Conservation (phyloP, 495 filamentous ascomycete genomes). For the Beverwykella pulmonaria region DNA sequence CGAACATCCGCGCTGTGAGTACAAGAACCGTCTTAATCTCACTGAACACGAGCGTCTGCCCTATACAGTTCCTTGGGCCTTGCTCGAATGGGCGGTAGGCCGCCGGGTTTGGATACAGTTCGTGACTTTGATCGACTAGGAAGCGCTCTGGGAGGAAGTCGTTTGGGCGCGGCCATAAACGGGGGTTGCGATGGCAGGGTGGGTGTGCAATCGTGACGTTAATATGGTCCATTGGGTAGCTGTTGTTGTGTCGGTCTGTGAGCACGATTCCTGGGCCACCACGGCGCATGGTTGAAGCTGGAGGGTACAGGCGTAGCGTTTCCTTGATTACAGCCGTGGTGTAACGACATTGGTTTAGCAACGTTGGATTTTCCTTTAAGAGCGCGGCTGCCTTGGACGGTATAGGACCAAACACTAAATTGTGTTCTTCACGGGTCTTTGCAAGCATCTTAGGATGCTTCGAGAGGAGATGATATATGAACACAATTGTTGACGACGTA, state of each 20-base stretch:
- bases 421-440: conserved; percentile 16
- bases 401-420: conserved; percentile 8
- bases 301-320: conserved; percentile 24
- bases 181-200: conserved; percentile 23
- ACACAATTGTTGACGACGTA: conserved; percentile 48
- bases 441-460: conserved; percentile 45
- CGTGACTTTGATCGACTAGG: conserved; percentile 14
- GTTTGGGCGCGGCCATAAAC: not conserved
- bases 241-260: conserved; percentile 29
- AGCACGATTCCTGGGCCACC: conserved; percentile 27
- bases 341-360: conserved; percentile 27
- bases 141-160: conserved; percentile 32
- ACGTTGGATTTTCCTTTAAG: conserved; percentile 16
- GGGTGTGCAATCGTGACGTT: conserved; percentile 28
- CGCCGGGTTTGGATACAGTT: conserved; percentile 14
- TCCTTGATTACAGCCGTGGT: conserved; percentile 33
- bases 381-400: not conserved
- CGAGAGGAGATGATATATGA: conserved; percentile 53
- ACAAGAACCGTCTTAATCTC: conserved; percentile 48
- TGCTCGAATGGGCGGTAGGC: conserved; percentile 35
- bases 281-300: conserved; percentile 12
- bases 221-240: conserved; percentile 40
- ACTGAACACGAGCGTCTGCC: conserved; percentile 49
- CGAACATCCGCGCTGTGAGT: conserved; percentile 52
- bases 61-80: conserved; percentile 58